phyloP scores from a whole-genome alignment of 2,329 filamentous ascomycete genomes.

The Penicillium sp. region DNA sequence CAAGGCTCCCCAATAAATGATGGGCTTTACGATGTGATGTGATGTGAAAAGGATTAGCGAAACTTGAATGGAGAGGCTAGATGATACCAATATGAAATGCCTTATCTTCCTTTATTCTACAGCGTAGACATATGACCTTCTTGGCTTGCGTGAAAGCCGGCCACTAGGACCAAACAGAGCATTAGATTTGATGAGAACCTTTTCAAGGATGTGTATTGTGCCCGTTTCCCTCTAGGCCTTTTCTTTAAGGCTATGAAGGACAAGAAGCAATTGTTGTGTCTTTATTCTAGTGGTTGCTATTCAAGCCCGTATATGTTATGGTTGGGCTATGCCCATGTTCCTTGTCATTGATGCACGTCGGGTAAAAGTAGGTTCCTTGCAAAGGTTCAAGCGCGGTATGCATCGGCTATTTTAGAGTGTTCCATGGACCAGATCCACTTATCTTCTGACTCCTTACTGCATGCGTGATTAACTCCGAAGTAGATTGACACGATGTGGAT shows the following conservation, averaged over 20 bases:
- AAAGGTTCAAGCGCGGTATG: not conserved
- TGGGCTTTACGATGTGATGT: conserved; percentile 15
- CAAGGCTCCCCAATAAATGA: conserved; percentile 34
- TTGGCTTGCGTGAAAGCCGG: too few species aligned
- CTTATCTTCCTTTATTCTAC: conserved; percentile 1
- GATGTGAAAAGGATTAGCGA: conserved; percentile 8
- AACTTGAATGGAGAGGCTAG: conserved; percentile 7
- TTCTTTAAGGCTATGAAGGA: too few species aligned
- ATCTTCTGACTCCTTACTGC: not conserved
- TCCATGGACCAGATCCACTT: not conserved
- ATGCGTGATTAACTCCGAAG: not conserved
- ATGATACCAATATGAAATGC: conserved; percentile 25
- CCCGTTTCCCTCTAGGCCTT: too few species aligned
- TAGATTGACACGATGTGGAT: not conserved
- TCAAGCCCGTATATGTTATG: too few species aligned
- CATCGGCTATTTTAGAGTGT: not conserved
- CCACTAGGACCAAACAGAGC: too few species aligned
- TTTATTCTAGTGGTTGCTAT: too few species aligned
- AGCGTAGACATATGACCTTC: not conserved
- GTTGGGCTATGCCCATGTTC: not conserved
- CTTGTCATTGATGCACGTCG: not conserved
- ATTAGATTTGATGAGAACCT: too few species aligned
- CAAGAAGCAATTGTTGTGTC: too few species aligned
- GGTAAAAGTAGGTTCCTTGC: not conserved
- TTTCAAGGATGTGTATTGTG: too few species aligned